A percentile compares a stretch with the other conserved stretches of the same genome.
These are phyloP conservation scores for Hyaloscypha variabilis DNA, from an alignment of 495 filamentous ascomycete genomes.

Conservation along the genomic window DNA sequence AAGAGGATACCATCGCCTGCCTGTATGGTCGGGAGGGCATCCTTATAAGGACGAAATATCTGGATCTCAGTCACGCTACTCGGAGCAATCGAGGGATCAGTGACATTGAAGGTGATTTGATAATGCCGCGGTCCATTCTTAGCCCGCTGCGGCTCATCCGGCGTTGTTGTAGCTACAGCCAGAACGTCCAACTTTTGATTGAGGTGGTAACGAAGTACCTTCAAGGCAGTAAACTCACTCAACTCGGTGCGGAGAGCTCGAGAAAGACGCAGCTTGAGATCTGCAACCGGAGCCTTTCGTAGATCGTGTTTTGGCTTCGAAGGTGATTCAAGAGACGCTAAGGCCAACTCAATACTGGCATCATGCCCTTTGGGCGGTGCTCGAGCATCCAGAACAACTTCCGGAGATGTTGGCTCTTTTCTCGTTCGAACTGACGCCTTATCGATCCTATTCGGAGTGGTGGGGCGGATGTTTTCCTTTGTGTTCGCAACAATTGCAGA, in stretches of 20 bases:
- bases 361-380: conserved; percentile 26
- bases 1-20: conserved; percentile 79
- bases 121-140: conserved; percentile 71
- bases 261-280: conserved; percentile 24
- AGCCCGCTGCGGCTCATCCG: conserved; percentile 57
- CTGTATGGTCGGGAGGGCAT: conserved; percentile 66
- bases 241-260: conserved; percentile 60
- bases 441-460: conserved; percentile 8
- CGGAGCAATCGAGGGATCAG: conserved; percentile 61
- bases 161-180: conserved; percentile 62
- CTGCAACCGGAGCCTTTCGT: conserved; percentile 15
- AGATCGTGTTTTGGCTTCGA: conserved; percentile 23
- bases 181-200: conserved; percentile 63
- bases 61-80: conserved; percentile 57
- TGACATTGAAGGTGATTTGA: conserved; percentile 67
- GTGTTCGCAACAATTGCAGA: conserved; percentile 2
- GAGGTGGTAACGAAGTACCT: conserved; percentile 59
- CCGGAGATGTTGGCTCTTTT: conserved; percentile 15
- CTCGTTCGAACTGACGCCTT: background rate
- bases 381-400: conserved; percentile 17
- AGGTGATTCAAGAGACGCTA: conserved; percentile 26
- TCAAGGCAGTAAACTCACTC: conserved; percentile 70
- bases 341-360: conserved; percentile 30
- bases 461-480: conserved; percentile 19
- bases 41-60: conserved; percentile 74